phyloP scores from a whole-genome alignment of 495 filamentous ascomycete genomes.

The Polyplosphaeria fusca region DNA sequence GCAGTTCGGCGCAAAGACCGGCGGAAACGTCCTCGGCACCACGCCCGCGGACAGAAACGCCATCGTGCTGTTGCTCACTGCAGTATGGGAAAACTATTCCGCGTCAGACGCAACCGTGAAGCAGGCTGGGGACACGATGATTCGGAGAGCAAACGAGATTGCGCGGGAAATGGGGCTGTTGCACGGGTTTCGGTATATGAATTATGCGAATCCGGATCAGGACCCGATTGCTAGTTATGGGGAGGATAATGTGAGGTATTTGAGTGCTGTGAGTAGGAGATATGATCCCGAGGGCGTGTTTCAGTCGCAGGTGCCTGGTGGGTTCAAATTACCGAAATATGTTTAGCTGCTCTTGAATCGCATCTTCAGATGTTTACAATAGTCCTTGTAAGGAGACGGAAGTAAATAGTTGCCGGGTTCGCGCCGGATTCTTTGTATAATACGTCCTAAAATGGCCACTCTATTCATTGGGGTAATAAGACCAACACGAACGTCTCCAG shows the following conservation, averaged over 20 bases:
- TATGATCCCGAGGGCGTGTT: not conserved
- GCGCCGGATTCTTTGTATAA: too few relatives aligned
- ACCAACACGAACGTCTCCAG: too few relatives aligned
- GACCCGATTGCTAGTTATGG: not conserved
- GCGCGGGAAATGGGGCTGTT: not conserved
- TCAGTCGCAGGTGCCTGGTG: not conserved
- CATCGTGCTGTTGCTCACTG: not conserved
- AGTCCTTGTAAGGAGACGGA: too few relatives aligned
- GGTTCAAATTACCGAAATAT: not conserved
- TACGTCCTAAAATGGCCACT: too few relatives aligned
- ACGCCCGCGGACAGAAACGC: not conserved
- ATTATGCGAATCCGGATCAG: not conserved
- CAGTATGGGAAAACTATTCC: not conserved
- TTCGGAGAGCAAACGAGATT: not conserved
- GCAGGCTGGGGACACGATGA: not conserved
- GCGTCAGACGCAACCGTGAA: not conserved
- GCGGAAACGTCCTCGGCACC: not conserved
- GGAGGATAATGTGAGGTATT: not conserved
- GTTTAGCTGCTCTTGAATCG: too few relatives aligned
- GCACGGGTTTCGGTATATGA: not conserved
- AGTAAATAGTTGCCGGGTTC: too few relatives aligned
- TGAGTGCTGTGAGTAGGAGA: not conserved
- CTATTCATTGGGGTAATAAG: too few relatives aligned
- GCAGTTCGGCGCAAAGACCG: not conserved
- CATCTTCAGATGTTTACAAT: too few relatives aligned